Base-by-base conservation (phyloP, 768 basidiomycete genomes). In the Hebeloma cylindrosporum region DNA sequence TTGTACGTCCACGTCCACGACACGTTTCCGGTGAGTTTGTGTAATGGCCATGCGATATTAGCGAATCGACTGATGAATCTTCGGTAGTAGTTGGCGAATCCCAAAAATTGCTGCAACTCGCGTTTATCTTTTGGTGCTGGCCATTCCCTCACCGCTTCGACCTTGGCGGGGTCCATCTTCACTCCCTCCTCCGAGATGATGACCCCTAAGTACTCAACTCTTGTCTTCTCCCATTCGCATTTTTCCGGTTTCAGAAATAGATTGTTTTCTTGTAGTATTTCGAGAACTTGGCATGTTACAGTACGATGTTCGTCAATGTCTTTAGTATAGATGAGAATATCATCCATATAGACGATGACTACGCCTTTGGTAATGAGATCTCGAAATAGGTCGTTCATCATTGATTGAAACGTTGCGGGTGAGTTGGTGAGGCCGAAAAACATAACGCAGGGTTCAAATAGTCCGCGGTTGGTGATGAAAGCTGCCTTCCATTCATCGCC, bases 261-360 rank as follows among this genome's bases (percentile, higher is more conserved):
- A 2, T 66, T 40, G 37, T 69, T 43, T 0, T 68, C 47, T 6
- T 41, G 5, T 0, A 74, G 48, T 0, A 40, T 50, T 8, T 56
- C 3, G 3, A 63, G 47, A 4, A 63, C 56, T 20, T 42, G 10
- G 10, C 29, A 29, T 6, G 42, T 39, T 0, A 48, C 22, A 13
- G 11, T 3, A 11, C 25, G 11, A 14, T 55, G 53, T 38, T 61
- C 45, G 7, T 45, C 43, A 4, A 45, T 9, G 31, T 11, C 11
- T 22, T 16, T 10, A 59, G 45, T 39, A 8, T 43, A 44, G 69
- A 74, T 25, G 39, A 74, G 51, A 20, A 75, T 70, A 45, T 77
- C 64, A 43, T 74, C 72, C 27, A 76, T 54, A 50, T 79, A 66
- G 29, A 71, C 55, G 1, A 70, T 40, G 6, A 69, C 61, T 65